Evolutionary conservation across 805 yeast species (phyloP), one percentile per base, ranked within the genome.

Genomic region (Wickerhamiella allomyrinae): DNA sequence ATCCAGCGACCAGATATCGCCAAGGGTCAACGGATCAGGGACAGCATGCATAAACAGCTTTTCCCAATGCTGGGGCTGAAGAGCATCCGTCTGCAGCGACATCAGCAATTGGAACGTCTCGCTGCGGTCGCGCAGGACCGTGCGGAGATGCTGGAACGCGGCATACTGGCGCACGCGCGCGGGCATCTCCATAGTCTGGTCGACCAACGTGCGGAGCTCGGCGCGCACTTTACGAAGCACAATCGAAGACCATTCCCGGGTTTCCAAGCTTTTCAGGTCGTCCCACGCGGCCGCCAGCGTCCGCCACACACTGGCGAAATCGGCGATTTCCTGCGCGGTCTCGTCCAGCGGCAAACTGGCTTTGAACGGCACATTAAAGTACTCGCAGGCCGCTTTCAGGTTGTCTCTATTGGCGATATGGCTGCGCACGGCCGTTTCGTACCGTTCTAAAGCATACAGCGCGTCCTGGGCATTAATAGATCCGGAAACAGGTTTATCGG

Each of bases 41-140:
- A 46, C 43, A 40, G 13, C 45, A 1, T 13, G 7, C 15, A 15
- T 46, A 47, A 71, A 71, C 2, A 78, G 56, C 8, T 52, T 47
- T 14, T 60, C 61, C 86, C 95, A 76, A 53, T 87, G 96, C 19
- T 86, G 65, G 0, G 67, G 68, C 41, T 71, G 71, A 47, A 87
- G 57, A 0, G 74, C 68, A 0, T 69, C 79, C 3, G 76, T 70
- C 43, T 69, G 72, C 43, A 84, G 58, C 3, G 10, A 38, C 3
- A 2, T 27, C 15, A 34, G 22, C 19, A 14, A 20, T 20, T 9
- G 19, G 8, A 14, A 13, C 11, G 10, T 27, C 42, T 66, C 60
- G 11, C 71, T 49, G 36, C 67, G 51, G 2, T 56, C 55, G 37
- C 70, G 71, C 7, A 80, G 56, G 1, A 49, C 46, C 7, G 54